Conservation (phyloP, 768 basidiomycete species). For the Pleurotus salmoneostramineus region DNA sequence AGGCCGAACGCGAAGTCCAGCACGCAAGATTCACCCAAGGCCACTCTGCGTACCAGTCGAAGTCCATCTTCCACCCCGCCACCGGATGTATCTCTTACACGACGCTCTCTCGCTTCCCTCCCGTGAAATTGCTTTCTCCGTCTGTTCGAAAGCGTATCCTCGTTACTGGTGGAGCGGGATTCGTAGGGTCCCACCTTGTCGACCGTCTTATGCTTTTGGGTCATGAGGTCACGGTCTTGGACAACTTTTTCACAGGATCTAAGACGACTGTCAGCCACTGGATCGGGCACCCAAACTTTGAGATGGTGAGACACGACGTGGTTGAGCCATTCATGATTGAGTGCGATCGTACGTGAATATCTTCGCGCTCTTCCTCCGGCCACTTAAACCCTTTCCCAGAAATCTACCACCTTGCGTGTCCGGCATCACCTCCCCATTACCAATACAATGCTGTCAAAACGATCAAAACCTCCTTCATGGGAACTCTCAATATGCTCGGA, state of each 20-base stretch:
- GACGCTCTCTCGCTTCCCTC: constrained; percentile 87
- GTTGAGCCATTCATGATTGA: constrained; percentile 98
- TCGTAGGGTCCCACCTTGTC: constrained; percentile 97
- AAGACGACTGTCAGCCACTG: constrained; percentile 96
- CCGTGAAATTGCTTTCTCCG: constrained; percentile 83
- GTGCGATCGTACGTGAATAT: constrained; percentile 76
- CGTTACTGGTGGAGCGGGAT: constrained; percentile 98
- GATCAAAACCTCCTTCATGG: constrained; percentile 97
- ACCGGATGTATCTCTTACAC: constrained; percentile 86
- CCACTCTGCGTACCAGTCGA: constrained; percentile 61
- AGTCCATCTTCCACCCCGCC: constrained; percentile 82
- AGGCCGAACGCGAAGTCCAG: constrained; percentile 33
- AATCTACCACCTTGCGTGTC: constrained; percentile 98
- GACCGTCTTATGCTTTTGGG: constrained; percentile 97
- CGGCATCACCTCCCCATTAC: constrained; percentile 95
- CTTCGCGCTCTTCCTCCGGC: constrained; percentile 11
- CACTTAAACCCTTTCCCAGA: constrained; percentile 41
- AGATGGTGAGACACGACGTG: constrained; percentile 96
- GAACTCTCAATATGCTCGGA: constrained; percentile 97
- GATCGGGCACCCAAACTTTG: constrained; percentile 98
- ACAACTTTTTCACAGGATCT: constrained; percentile 98
- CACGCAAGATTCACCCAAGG: constrained; percentile 55
- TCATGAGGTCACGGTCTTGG: constrained; percentile 94
- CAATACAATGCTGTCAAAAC: constrained; percentile 99
- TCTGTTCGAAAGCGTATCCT: constrained; percentile 82